Base-by-base conservation (phyloP, 2,329 filamentous ascomycete genomes). In the Diaporthe aspalathi region DNA sequence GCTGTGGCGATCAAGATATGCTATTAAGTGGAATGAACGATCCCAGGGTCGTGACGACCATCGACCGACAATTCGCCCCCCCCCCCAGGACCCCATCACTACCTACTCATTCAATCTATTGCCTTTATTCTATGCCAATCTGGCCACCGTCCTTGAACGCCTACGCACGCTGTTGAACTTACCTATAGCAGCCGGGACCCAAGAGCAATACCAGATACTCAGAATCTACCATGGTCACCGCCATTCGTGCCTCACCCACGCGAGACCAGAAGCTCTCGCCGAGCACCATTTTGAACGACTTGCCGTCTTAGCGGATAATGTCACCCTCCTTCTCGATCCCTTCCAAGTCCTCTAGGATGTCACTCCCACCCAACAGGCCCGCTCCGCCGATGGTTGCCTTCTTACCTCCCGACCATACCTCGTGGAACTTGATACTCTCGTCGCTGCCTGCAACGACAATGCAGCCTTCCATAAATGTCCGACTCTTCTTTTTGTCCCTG, bases 361-460 rank as follows among this genome's bases (percentile, higher is more conserved):
- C 91, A 81, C 94, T 97, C 5, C 94, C 93, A 16, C 93, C 93
- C 29, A 97, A 83, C 73, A 93, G 84, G 2, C 93, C 90, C 52
- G 83, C 84, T 17, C 86, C 84, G 12, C 82, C 80, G 27, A 84
- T 81, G 24, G 85, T 88, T 11, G 84, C 82, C 77, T 88, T 91
- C 75, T 83, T 85, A 50, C 87, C 84, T 2, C 89, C 88, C n/a
- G 88, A 87, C 96, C 95, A 98, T 14, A 99, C 90, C 82, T 98
- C 95, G 80, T 98, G 94, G 77, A 98, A 98, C 79, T 96, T 96
- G 80, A 98, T 92, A 76, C 90, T 97, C 79, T 94, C 92, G 81
- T 98, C 95, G 78, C 94, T 97, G 53, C 94, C 93, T 20, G 95
- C 95, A 67, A 99, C 92, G 22, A 98, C 93, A 75, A 99, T 91